Evolutionary conservation across 192 early-diverging fungal genomes (phyloP), one percentile per base, ranked within the genome.

Genomic region (Rhizoclosmatium globosum): DNA sequence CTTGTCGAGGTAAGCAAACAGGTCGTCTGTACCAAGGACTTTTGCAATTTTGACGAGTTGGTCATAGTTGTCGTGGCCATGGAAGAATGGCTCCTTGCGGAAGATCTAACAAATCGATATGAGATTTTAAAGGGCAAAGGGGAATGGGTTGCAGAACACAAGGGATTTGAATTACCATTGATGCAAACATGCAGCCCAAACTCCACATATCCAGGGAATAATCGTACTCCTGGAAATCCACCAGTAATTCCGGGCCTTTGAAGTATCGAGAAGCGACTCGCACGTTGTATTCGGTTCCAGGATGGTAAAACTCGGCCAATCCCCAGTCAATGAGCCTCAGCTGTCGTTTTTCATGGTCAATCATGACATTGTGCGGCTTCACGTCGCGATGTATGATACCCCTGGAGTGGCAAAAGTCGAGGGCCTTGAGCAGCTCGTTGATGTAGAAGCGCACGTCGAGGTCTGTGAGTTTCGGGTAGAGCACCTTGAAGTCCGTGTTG

Each of bases 331-430:
- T 98, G 82, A 99, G 88, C 48, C 97, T 90, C 66, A 99, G 87
- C 89, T 96, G 87, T 74, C 95, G 92, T 82, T 95, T 94, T 82
- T 94, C 94, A 78, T 99, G 97, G 82, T 99, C 98, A 81, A 99
- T 99, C 98, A 99, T 99, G 38, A 99, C 81, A 59, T 81, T 81
- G 79, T 89, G 97, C 31, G 98, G 98, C 84, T 99, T 99, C 78
- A 99, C 97, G 84, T 99, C 98, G 61, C 98, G 92, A 83, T 99
- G 98, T 95, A 99, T 99, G 82, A 99, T 99, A 57, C 98, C 98
- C 62, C 94, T 90, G 45, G 97, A 98, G 74, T 99, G 98, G 83
- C 95, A 97, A 78, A 94, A 99, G 74, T 99, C 97, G 79, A 99
- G 91, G 19, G 98, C 98, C 88, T 97, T 99, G 45, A 99, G 82